Evolutionary conservation across 345 rosid species (phyloP).

Genomic region (Pseudoturritis turrita): DNA sequence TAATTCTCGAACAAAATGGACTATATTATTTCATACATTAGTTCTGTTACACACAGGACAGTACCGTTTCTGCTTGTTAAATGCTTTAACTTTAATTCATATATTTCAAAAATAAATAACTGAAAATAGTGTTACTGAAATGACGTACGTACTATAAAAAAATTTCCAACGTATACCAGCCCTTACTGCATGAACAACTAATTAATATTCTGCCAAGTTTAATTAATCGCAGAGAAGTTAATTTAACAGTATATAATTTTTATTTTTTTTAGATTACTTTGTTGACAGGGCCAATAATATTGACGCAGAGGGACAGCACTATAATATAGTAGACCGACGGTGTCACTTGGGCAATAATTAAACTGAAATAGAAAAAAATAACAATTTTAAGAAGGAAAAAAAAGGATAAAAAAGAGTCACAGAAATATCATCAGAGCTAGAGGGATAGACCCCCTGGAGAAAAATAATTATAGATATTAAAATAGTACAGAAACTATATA

Average conservation of each 20-base stretch:
- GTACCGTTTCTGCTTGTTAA: conserved; percentile 10
- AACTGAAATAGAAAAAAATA: conserved; percentile 15
- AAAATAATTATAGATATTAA: conserved; percentile 3
- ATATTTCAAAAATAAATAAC: background rate
- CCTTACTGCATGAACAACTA: background rate
- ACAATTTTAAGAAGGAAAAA: background rate
- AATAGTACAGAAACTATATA: conserved; percentile 14
- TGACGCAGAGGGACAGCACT: conserved; percentile 19
- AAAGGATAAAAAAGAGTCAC: conserved; percentile 8
- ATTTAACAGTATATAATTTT: background rate
- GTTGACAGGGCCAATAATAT: conserved; percentile 23
- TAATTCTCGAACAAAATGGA: conserved; percentile 16
- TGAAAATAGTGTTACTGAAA: conserved; percentile 14
- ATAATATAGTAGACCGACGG: conserved; percentile 27
- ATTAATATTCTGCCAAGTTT: background rate
- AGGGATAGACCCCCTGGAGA: conserved; percentile 15
- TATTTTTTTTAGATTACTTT: background rate
- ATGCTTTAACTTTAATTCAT: background rate
- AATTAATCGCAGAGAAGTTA: background rate
- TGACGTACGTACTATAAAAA: background rate
- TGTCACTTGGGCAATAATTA: conserved; percentile 27
- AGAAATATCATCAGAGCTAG: conserved; percentile 23
- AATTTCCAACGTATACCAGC: background rate
- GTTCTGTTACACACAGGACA: background rate
- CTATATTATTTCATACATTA: conserved; percentile 3